A percentile compares a stretch with the other conserved stretches of the same genome.
Evolutionary conservation across 352 stramenopile genomes (phyloP).

Genomic region (Phytopythium montanum): DNA sequence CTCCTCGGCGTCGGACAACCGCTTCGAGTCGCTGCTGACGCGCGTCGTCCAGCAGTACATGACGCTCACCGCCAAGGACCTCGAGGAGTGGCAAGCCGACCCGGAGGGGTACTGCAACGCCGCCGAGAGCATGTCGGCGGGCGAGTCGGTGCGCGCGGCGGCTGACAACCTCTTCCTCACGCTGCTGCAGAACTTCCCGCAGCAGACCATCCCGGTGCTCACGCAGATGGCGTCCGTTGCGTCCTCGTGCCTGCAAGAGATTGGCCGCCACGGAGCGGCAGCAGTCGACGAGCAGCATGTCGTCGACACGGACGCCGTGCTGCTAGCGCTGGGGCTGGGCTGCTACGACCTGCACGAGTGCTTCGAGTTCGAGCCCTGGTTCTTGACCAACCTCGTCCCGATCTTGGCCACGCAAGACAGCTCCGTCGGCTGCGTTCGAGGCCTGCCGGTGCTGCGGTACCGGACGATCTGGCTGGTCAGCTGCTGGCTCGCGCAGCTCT

Average conservation of each 20-base stretch:
- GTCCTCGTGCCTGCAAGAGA: slow-evolving; percentile 44
- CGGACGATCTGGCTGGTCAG: slow-evolving; percentile 86
- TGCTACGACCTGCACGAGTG: slow-evolving; percentile 87
- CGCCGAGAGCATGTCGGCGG: slow-evolving; percentile 70
- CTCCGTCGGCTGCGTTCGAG: slow-evolving; percentile 31
- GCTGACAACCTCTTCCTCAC: slow-evolving; percentile 85
- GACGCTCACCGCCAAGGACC: slow-evolving; percentile 44
- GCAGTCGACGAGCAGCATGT: slow-evolving; percentile 26
- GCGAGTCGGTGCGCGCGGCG: slow-evolving; percentile 74
- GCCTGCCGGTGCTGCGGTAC: slow-evolving; percentile 63
- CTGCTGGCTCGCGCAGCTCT: slow-evolving; percentile 84
- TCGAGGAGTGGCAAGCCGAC: slow-evolving; percentile 69
- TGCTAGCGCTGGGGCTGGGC: slow-evolving; percentile 74
- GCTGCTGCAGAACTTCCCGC: slow-evolving; percentile 67
- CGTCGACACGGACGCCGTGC: slow-evolving; percentile 71
- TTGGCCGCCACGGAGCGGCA: slow-evolving; percentile 8
- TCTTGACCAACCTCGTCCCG: slow-evolving; percentile 66
- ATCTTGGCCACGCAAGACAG: slow-evolving; percentile 38
- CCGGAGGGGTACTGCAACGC: slow-evolving; percentile 63
- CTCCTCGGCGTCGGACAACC: slow-evolving; percentile 17
- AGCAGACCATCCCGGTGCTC: slow-evolving; percentile 63
- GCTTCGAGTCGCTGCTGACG: slow-evolving; percentile 56
- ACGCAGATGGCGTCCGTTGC: slow-evolving; percentile 60
- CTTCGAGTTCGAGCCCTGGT: slow-evolving; percentile 88
- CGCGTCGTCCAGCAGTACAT: slow-evolving; percentile 79